Evolutionary conservation across 352 stramenopile species (phyloP), one percentile per base, ranked within the genome.

Genomic region (Pythium insidiosum): DNA sequence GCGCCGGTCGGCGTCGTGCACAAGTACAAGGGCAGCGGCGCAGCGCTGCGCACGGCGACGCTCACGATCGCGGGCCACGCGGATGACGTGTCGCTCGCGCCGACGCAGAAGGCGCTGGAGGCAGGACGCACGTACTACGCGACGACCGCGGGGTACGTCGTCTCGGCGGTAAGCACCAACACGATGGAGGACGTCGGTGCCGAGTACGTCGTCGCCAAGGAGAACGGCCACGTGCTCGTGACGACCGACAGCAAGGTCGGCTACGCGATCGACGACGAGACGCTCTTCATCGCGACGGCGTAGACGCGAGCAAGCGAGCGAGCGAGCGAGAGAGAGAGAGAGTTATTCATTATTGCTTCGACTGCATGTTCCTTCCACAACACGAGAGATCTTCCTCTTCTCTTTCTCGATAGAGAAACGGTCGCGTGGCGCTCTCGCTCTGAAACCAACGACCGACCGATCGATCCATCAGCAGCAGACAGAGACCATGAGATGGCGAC

Each of bases 181-280:
- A 24, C 56, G 15, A n/a, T n/a, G n/a, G n/a, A n/a, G n/a, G n/a
- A n/a, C n/a, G n/a, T n/a, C n/a, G 47, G 36, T 18, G 42, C 51
- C 41, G 63, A 82, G 21, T 82, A 63, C 45, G 80, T 77, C 38
- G 47, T 50, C 12, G 37, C 37, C 1, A 47, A 37, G 10, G 53
- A 61, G 18, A 51, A 58, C 24, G 42, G 53, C 18, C 45, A 60
- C 10, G 33, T 70, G 29, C 37, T 88, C 18, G 58, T 88, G 29
- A 78, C 73, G 5, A 50, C 53, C n/a, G 63, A 70, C 54, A 79
- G 69, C 22, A 66, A 68, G 38, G 39, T 86, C 19, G 73, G 75
- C 22, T 31, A 83, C 7, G 72, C 77, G 6, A 51, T 72, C 30
- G 58, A 79, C 24, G 50, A 61, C 16, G 47, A 77, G 47, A 66